Evolutionary conservation across 352 stramenopile species (phyloP).

Genomic region (Globisporangium middletonii): DNA sequence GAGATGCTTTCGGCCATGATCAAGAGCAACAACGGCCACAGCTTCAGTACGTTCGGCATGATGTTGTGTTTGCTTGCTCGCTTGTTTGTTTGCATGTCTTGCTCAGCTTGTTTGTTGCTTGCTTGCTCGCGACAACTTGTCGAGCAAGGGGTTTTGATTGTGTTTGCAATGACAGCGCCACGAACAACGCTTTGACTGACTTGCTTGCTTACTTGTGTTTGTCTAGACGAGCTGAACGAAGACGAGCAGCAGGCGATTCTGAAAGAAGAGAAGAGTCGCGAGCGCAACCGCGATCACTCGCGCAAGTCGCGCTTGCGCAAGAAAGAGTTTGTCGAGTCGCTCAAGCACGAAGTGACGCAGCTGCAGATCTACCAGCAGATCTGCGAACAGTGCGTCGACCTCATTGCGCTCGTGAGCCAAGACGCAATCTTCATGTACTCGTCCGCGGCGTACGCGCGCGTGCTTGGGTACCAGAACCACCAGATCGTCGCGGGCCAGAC

Average conservation of each 20-base stretch:
- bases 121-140: not conserved
- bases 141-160: not conserved
- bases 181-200: not conserved
- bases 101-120: not conserved
- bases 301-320: slow-evolving; percentile 93
- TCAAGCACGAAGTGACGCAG: slow-evolving; percentile 87
- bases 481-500: slow-evolving; percentile 68
- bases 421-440: slow-evolving; percentile 68
- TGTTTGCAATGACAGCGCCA: not conserved
- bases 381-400: slow-evolving; percentile 74
- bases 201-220: slow-evolving; percentile 9
- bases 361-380: slow-evolving; percentile 84
- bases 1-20: slow-evolving; percentile 81
- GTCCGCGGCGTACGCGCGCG: slow-evolving; percentile 57
- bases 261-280: slow-evolving; percentile 82
- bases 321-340: slow-evolving; percentile 93
- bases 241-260: slow-evolving; percentile 72
- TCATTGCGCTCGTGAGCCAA: slow-evolving; percentile 66
- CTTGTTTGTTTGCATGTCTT: slow-evolving; percentile 2
- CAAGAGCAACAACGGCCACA: slow-evolving; percentile 63
- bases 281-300: slow-evolving; percentile 94
- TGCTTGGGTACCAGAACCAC: slow-evolving; percentile 74
- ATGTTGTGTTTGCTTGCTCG: slow-evolving; percentile 1
- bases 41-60: slow-evolving; percentile 32
- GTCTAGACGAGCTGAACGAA: slow-evolving; percentile 67